Conservation (phyloP, 2,329 filamentous ascomycete genomes). For the Pestalotiopsis sp. region DNA sequence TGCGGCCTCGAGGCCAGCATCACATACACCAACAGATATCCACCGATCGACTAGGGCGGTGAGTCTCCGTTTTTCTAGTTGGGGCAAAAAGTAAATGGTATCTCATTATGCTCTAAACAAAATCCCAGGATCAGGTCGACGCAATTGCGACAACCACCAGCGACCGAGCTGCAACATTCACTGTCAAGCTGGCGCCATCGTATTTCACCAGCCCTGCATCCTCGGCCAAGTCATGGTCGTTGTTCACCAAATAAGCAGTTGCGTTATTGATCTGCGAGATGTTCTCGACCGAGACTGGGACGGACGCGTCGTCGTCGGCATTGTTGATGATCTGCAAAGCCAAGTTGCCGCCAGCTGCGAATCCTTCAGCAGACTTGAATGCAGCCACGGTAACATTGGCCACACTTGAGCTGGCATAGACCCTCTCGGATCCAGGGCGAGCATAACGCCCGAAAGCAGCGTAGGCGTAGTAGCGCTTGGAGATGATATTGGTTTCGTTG, state of each 20-base stretch:
- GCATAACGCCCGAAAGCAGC: conserved; percentile 5
- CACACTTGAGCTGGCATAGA: conserved; percentile 5
- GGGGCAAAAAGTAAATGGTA: neutral
- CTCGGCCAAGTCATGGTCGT: conserved; percentile 4
- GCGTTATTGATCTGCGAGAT: neutral
- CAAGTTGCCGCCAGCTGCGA: conserved; percentile 2
- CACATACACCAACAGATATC: neutral
- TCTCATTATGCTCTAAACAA: neutral
- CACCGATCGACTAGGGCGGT: neutral
- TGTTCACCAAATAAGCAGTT: conserved; percentile 4
- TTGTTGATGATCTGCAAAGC: conserved; percentile 9
- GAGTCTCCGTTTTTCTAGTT: neutral
- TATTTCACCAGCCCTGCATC: neutral
- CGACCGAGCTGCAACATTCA: neutral
- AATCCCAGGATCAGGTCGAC: neutral
- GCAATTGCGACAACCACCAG: neutral
- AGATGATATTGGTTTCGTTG: conserved; percentile 9
- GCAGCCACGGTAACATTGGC: conserved; percentile 2
- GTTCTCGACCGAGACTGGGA: neutral
- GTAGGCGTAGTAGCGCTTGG: conserved; percentile 9
- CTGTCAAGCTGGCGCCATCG: neutral
- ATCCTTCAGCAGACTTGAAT: conserved; percentile 1
- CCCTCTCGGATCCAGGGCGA: conserved; percentile 1
- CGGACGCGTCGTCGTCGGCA: neutral
- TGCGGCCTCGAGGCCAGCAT: neutral